Percentiles rank a stretch among this genome's conserved stretches.
Conservation (phyloP, 305 asterid genomes). For the Solanum hybrid region DNA sequence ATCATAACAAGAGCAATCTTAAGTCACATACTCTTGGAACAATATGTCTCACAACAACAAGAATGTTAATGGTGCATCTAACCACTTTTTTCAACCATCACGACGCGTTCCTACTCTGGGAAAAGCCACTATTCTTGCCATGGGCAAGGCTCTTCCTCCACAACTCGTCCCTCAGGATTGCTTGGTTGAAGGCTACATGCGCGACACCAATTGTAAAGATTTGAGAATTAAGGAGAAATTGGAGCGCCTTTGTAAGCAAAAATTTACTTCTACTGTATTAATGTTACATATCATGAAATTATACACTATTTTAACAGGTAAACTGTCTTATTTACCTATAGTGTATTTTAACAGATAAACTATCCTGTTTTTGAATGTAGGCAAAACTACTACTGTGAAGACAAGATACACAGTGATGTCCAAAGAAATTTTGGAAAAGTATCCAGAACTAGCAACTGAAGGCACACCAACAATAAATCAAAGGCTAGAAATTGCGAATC, state of each 20-base stretch:
- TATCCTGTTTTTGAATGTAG: slow-evolving; percentile 17
- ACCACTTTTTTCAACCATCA: not conserved
- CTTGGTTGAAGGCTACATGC: slow-evolving; percentile 72
- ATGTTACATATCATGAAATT: not conserved
- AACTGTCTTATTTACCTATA: not conserved
- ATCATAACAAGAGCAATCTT: not conserved
- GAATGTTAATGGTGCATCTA: not conserved
- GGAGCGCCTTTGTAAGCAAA: slow-evolving; percentile 56
- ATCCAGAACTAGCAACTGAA: slow-evolving; percentile 80
- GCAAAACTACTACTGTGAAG: slow-evolving; percentile 90
- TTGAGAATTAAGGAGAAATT: slow-evolving; percentile 66
- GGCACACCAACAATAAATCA: slow-evolving; percentile 82
- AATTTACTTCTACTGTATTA: not conserved
- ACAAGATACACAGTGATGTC: slow-evolving; percentile 87
- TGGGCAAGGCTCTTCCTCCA: slow-evolving; percentile 81
- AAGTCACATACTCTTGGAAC: not conserved
- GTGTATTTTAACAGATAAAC: not conserved
- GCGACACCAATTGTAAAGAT: slow-evolving; percentile 72
- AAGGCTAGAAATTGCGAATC: slow-evolving; percentile 68
- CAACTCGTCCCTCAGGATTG: slow-evolving; percentile 79
- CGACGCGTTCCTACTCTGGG: slow-evolving; percentile 34
- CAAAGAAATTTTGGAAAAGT: slow-evolving; percentile 55
- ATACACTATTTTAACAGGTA: not conserved
- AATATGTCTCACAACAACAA: not conserved
- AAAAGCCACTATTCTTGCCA: slow-evolving; percentile 72